Percentiles rank a stretch among this genome's conserved stretches.
Conservation (phyloP, 805 yeast genomes). For the Nakazawaea ernobii region DNA sequence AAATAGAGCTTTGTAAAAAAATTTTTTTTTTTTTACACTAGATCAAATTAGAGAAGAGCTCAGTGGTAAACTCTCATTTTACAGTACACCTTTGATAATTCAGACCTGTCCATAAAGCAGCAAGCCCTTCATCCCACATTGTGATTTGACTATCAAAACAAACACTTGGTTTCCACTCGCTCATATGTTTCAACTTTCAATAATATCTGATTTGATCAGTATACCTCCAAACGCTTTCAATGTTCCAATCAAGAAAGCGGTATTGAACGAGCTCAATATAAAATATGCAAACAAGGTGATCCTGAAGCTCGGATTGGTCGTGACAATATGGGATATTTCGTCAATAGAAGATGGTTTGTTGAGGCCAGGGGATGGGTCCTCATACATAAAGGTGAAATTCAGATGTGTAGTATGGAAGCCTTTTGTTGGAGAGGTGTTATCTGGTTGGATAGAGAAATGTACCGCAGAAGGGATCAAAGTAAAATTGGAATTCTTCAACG, state of each 20-base stretch:
- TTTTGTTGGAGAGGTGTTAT: slow-evolving; percentile 85
- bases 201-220: slow-evolving; percentile 77
- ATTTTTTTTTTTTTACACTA: too few species aligned
- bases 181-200: slow-evolving; percentile 80
- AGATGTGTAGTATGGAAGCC: slow-evolving; percentile 86
- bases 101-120: too few species aligned
- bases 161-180: too few species aligned
- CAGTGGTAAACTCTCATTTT: too few species aligned
- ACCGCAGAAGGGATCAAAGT: slow-evolving; percentile 82
- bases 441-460: slow-evolving; percentile 91
- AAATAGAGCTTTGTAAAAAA: too few species aligned
- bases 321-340: slow-evolving; percentile 78
- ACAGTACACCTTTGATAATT: too few species aligned
- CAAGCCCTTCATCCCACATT: too few species aligned
- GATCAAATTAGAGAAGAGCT: too few species aligned
- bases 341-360: slow-evolving; percentile 84
- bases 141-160: too few species aligned
- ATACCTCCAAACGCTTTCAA: slow-evolving; percentile 83
- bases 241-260: slow-evolving; percentile 63
- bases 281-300: slow-evolving; percentile 86
- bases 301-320: slow-evolving; percentile 76
- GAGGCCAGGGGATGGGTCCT: slow-evolving; percentile 92
- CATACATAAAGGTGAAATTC: slow-evolving; percentile 69
- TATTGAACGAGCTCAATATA: slow-evolving; percentile 73
- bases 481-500: slow-evolving; percentile 84